Conservation (phyloP, 345 rosid species). For the Aquilaria yunnanensis region DNA sequence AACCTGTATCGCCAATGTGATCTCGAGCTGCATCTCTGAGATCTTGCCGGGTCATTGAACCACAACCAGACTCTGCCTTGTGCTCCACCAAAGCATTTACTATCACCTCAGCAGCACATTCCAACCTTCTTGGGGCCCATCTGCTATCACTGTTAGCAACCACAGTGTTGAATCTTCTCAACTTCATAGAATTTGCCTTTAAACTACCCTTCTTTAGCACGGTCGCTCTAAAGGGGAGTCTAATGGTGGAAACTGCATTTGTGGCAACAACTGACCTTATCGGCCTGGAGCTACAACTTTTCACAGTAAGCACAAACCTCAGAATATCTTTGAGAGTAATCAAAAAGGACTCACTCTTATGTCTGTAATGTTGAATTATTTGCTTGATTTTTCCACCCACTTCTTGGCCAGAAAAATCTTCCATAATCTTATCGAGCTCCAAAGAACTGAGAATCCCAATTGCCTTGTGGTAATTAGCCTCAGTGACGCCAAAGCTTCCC, state of each 20-base stretch:
- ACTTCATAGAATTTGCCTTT: slow-evolving; percentile 33
- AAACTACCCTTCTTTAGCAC: slow-evolving; percentile 22
- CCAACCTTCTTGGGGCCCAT: slow-evolving; percentile 79
- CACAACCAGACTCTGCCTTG: slow-evolving; percentile 25
- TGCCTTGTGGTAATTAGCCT: slow-evolving; percentile 51
- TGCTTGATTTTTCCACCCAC: slow-evolving; percentile 31
- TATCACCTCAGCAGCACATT: slow-evolving; percentile 74
- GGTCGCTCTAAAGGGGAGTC: slow-evolving; percentile 15
- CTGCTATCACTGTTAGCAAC: slow-evolving; percentile 56
- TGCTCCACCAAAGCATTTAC: slow-evolving; percentile 55
- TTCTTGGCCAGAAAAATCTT: slow-evolving; percentile 30
- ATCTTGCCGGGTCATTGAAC: slow-evolving; percentile 83
- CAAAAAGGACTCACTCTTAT: slow-evolving; percentile 54
- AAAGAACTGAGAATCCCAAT: slow-evolving; percentile 57
- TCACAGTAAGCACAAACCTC: slow-evolving; percentile 61
- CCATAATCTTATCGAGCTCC: slow-evolving; percentile 40
- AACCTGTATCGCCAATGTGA: slow-evolving; percentile 88
- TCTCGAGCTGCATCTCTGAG: slow-evolving; percentile 87
- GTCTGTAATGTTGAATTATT: slow-evolving; percentile 46
- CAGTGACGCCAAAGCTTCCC: slow-evolving; percentile 75
- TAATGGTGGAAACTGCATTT: slow-evolving; percentile 8
- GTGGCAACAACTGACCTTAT: slow-evolving; percentile 22
- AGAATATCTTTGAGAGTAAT: slow-evolving; percentile 65
- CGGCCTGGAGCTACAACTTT: slow-evolving; percentile 29
- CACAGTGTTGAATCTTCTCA: slow-evolving; percentile 35